Evolutionary conservation across 2,329 filamentous ascomycete genomes (phyloP), one percentile per base, ranked within the genome.

Genomic region (Microascus cirrosus): DNA sequence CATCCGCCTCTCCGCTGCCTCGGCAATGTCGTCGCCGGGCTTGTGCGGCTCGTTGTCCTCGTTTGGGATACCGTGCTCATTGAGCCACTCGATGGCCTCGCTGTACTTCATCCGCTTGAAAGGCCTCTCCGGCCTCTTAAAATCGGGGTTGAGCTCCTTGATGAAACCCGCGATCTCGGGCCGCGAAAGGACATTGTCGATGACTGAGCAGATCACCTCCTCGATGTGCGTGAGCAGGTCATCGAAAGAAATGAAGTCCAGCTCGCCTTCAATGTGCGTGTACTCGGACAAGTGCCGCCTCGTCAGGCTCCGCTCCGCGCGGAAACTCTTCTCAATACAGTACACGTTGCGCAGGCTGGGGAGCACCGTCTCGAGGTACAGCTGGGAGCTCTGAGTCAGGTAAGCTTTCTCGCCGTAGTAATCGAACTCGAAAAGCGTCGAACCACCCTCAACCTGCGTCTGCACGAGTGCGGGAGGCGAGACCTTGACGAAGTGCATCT

Each of bases 241-340:
- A 63, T 87, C 82, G 69, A 99, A 99, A 64, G 82, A 83, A 76
- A 99, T 95, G 70, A 94, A 97, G 77, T 97, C 94, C 60, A 99
- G 81, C 73, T 99, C 94, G 60, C 87, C 93, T 75, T 99, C 94
- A 64, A 99, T 83, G 76, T 99, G 94, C 1, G 92, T 95, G 77
- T 96, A 99, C 74, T 99, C 94, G 54, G 90, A 89, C 66, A 99
- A 76, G 71, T 99, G 94, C 67, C 94, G 89, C 61, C 94, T 88
- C 55, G 94, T 99, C 59, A 97, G 79, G 7, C 87, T 93, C 76
- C 96, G 96, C 74, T 99, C 94, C 15, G 94, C 94, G 61, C 94
- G 92, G 86, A 99, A 99, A 1, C 93, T 97, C 73, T 96, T 96
- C 73, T 96, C 92, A 67, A 99, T 93, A 70, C 93, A 97, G 81